Conservation (phyloP, 306 rosid species). For the Quercus bicolor region DNA sequence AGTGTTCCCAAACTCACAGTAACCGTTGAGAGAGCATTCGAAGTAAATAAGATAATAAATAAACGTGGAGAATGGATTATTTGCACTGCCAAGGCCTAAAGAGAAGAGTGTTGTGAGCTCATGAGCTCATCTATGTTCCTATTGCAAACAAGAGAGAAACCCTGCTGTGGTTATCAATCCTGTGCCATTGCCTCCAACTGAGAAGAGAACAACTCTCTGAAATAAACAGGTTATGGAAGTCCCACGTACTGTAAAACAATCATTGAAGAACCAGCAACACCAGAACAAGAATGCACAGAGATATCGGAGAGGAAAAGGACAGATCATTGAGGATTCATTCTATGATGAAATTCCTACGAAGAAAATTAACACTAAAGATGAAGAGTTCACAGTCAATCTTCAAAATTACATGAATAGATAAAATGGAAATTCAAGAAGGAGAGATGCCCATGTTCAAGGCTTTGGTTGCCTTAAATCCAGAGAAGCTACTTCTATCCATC, state of each 20-base stretch:
- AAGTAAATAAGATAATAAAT: constrained; percentile 19
- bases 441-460: constrained; percentile 61
- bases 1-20: constrained; percentile 27
- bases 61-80: constrained; percentile 20
- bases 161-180: constrained; percentile 35
- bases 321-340: constrained; percentile 68
- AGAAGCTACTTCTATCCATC: constrained; percentile 56
- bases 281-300: constrained; percentile 58
- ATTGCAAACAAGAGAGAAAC: constrained; percentile 27
- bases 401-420: constrained; percentile 40
- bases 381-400: constrained; percentile 36
- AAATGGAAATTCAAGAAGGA: constrained; percentile 45
- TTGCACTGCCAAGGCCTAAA: constrained; percentile 85
- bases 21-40: constrained; percentile 22
- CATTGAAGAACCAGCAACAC: constrained; percentile 86
- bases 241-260: constrained; percentile 60
- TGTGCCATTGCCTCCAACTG: constrained; percentile 43
- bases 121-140: constrained; percentile 35
- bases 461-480: constrained; percentile 63
- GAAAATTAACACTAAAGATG: constrained; percentile 38
- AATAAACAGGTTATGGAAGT: constrained; percentile 24
- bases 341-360: constrained; percentile 55
- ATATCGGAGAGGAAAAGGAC: constrained; percentile 23
- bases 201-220: constrained; percentile 26
- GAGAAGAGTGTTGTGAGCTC: constrained; percentile 52